Evolutionary conservation across 805 yeast species (phyloP), one percentile per base, ranked within the genome.

Genomic region (Candida alai): DNA sequence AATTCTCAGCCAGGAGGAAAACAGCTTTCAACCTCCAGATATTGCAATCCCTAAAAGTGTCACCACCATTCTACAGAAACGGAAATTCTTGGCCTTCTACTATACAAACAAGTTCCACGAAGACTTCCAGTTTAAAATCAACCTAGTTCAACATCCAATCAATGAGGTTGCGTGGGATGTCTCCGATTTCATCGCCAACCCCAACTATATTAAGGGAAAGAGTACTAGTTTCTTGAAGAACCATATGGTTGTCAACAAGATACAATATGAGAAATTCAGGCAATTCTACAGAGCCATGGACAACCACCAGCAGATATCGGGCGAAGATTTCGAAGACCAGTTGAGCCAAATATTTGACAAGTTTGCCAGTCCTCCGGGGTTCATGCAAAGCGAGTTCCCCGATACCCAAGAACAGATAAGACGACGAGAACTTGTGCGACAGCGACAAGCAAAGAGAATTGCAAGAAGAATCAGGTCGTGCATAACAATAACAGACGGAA

Each of bases 331-430:
- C 19, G 36, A 36, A 13, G 34, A 33, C 45, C 42, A 52, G 44
- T 6, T 44, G 29, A 28, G 54, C 44, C 69, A 63, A 43, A 42
- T 61, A 6, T 60, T 51, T 45, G 67, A 62, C 40, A 58, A 57
- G 39, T 54, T 60, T 30, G 60, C 61, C 35, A 54, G 62, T 4
- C 69, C 69, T 2, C 67, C 68, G 2, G 68, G 68, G 12, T 63
- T 57, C 39, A 62, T 62, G 66, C 42, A 44, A 13, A 61, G 63
- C 14, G 65, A 58, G 28, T 63, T 63, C 34, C 65, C 64, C 5
- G 43, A 45, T 24, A 60, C 65, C 1, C 65, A 60, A 35, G 68
- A 62, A 35, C 47, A 36, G 14, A 30, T 20, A 23, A 39, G 47
- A 17, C 38, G 63, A 16, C 46, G 51, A 34, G 36, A 38, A 8